Conservation (phyloP, 495 filamentous ascomycete species). For the Apodospora peruviana region DNA sequence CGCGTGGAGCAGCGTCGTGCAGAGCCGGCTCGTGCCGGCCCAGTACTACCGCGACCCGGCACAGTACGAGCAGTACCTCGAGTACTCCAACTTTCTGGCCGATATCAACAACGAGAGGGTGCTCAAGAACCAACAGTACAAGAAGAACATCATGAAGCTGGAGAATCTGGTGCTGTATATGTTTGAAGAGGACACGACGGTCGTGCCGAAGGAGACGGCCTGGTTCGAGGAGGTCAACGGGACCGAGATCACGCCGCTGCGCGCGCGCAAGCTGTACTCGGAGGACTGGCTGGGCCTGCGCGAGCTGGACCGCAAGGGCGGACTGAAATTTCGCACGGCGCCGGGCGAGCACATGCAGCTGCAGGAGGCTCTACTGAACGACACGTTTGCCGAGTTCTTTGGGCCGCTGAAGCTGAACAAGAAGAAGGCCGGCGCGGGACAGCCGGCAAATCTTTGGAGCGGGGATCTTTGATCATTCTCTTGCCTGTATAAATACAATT, state of each 20-base stretch:
- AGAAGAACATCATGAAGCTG: conserved; percentile 59
- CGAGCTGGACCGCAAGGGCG: conserved; percentile 71
- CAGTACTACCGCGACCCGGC: conserved; percentile 86
- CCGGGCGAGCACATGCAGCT: conserved; percentile 83
- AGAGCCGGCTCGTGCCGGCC: conserved; percentile 77
- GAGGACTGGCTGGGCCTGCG: conserved; percentile 94
- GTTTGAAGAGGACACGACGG: conserved; percentile 81
- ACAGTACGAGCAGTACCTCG: conserved; percentile 68
- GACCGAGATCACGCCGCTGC: conserved; percentile 60
- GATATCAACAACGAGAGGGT: conserved; percentile 93
- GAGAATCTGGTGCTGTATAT: conserved; percentile 83
- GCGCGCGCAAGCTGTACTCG: conserved; percentile 68
- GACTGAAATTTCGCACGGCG: conserved; percentile 64
- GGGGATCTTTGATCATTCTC: conserved; percentile 18
- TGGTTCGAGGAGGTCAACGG: conserved; percentile 88
- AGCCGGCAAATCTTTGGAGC: neutral
- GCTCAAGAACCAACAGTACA: conserved; percentile 69
- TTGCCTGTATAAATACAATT: too few species aligned
- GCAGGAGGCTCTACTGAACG: conserved; percentile 56
- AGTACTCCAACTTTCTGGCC: conserved; percentile 88
- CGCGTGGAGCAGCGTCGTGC: conserved; percentile 71
- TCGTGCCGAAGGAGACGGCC: conserved; percentile 83
- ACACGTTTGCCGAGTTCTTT: conserved; percentile 70
- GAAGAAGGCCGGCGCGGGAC: conserved; percentile 19
- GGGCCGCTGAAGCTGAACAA: conserved; percentile 35